phyloP scores from a whole-genome alignment of 2,329 filamentous ascomycete species.

The Arthrobotrys sinensis region DNA sequence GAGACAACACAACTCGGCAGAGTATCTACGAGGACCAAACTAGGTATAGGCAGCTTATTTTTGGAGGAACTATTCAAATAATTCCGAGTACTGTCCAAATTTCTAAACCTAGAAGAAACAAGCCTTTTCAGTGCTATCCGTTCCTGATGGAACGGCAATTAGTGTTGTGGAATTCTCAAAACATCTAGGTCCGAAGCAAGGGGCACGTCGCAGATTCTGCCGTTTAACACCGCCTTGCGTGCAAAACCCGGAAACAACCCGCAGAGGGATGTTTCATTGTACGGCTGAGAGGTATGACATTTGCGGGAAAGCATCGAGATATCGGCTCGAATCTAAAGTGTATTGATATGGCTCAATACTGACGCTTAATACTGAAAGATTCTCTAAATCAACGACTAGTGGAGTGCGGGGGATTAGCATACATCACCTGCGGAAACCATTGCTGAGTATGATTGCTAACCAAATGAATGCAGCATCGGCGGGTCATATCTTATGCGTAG shows the following conservation, averaged over 20 bases:
- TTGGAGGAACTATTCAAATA: background rate
- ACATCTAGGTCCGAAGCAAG: constrained; percentile 21
- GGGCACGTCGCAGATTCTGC: constrained; percentile 5
- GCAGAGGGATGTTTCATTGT: background rate
- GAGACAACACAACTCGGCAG: background rate
- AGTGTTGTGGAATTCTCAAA: constrained; percentile 14
- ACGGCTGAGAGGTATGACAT: background rate
- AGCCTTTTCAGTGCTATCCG: background rate
- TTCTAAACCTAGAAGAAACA: constrained; percentile 3
- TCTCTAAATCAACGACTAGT: background rate
- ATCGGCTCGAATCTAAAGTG: background rate
- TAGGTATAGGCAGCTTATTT: too few relatives aligned
- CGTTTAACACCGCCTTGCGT: background rate
- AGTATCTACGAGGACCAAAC: too few relatives aligned
- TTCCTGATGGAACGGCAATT: constrained; percentile 5
- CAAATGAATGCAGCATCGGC: constrained; percentile 1
- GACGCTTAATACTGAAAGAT: background rate
- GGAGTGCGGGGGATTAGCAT: background rate
- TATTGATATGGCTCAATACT: background rate
- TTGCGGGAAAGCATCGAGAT: background rate
- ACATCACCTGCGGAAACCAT: background rate
- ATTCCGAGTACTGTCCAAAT: background rate
- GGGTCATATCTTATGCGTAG: background rate
- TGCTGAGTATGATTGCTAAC: background rate
- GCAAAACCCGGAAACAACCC: background rate